Evolutionary conservation across 1,284 basidiomycete genomes (phyloP), one percentile per base, ranked within the genome.

Genomic region (Ceratobasidium sp.): DNA sequence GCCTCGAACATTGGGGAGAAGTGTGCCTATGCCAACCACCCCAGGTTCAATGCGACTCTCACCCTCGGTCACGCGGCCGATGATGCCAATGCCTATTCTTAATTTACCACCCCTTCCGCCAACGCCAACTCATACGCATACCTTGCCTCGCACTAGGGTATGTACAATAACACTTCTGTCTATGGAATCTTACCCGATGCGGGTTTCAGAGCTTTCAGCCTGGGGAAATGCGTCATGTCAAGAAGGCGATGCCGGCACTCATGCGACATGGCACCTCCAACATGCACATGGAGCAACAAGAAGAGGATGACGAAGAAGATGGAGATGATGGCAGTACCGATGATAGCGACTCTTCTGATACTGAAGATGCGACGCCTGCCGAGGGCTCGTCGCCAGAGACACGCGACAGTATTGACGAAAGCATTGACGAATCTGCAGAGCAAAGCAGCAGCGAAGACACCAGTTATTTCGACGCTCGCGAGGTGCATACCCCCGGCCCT

Each of bases 51-150:
- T 65, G 62, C 62, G 62, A 2, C 26, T 65, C 14, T 65, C 62
- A 3, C 62, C 62, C 6, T 52, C 62, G 12, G 45, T 65, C 30
- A 46, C 62, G 34, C 62, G 62, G 32, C 9, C 62, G 21, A 53
- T 65, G 41, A 65, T 65, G 62, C 62, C 62, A 12, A 65, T 65
- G 62, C 62, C 62, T 34, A 65, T 65, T 52, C 62, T 65, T 53
- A 65, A 65, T 32, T 41, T 65, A 23, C 62, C 62, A 9, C 18
- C 62, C 18, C 62, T 65, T 23, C 62, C 62, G 2, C 46, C 62
- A 34, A 41, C 62, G 34, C 62, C 62, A 23, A 28, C 48, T 6
- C 48, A 32, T 6, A 34, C 45, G 14, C 62, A 65, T 41, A 32
- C 62, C 2, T 65, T 65, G 28, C 62, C 62, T 41, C 62, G 62